A percentile compares a stretch with the other conserved stretches of the same genome.
Evolutionary conservation across 495 filamentous ascomycete genomes (phyloP).

Genomic region (Penicillium cataractarum): DNA sequence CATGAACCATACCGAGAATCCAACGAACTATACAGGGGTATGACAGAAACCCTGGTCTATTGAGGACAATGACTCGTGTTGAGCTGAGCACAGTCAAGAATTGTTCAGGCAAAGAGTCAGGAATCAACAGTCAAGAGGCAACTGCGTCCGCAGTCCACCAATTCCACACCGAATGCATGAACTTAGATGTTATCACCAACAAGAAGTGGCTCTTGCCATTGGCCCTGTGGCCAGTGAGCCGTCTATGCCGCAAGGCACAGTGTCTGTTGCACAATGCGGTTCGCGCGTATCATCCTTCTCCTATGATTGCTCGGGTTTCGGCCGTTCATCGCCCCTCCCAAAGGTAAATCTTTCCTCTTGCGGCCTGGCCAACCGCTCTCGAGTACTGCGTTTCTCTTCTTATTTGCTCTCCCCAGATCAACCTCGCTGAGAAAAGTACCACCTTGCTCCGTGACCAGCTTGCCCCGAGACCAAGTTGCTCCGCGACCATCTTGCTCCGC

Average conservation of each 20-base stretch:
- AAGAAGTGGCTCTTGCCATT: slow-evolving; percentile 6
- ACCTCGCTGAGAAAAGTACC: not conserved
- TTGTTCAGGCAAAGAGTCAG: not conserved
- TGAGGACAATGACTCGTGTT: not conserved
- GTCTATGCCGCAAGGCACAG: not conserved
- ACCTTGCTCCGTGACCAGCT: not conserved
- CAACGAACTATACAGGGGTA: slow-evolving; percentile 1
- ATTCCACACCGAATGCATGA: slow-evolving; percentile 2
- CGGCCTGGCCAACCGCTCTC: slow-evolving; percentile 7
- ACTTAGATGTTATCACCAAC: slow-evolving; percentile 3
- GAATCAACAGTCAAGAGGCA: not conserved
- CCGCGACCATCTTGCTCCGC: not conserved
- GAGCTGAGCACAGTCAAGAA: not conserved
- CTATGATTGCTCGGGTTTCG: slow-evolving; percentile 16
- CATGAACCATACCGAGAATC: slow-evolving; percentile 8
- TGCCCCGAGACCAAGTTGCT: no score
- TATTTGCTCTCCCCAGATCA: not conserved
- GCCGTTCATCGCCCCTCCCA: slow-evolving; percentile 1
- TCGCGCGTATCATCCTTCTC: slow-evolving; percentile 15
- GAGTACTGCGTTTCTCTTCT: not conserved
- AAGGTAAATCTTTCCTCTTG: not conserved
- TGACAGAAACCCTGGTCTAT: not conserved
- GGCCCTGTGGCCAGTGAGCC: not conserved
- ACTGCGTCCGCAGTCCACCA: not conserved
- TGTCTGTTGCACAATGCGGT: not conserved